phyloP scores from a whole-genome alignment of 495 filamentous ascomycete species.

The Talaromyces ruber region DNA sequence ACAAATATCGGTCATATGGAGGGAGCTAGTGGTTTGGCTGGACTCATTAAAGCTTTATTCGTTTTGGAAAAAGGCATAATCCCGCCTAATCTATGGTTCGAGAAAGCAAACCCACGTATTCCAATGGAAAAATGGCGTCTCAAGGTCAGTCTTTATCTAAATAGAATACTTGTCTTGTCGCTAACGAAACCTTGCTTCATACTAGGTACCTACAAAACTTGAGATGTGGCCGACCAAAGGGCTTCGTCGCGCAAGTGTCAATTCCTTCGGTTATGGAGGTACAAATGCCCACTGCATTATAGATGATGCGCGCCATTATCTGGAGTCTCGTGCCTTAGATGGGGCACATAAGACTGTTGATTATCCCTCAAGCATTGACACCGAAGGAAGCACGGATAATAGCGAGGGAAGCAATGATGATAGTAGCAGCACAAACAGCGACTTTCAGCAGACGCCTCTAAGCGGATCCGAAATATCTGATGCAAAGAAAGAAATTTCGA shows the following conservation, averaged over 20 bases:
- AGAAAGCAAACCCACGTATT: conserved; percentile 14
- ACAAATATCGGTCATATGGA: conserved; percentile 30
- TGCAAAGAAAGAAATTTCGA: background rate
- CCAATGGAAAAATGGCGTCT: conserved; percentile 17
- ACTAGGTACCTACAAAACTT: conserved; percentile 3
- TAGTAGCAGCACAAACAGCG: background rate
- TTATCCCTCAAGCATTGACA: background rate
- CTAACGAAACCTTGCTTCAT: background rate
- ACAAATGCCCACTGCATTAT: conserved; percentile 10
- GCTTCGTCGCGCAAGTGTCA: conserved; percentile 12
- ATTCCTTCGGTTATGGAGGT: conserved; percentile 24
- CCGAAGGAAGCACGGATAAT: background rate
- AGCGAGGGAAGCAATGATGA: background rate
- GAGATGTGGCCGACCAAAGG: conserved; percentile 11
- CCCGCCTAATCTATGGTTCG: conserved; percentile 12
- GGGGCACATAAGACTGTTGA: background rate
- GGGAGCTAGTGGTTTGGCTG: conserved; percentile 14
- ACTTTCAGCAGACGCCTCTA: background rate
- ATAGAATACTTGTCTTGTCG: background rate
- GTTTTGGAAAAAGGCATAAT: conserved; percentile 16
- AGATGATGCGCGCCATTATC: background rate
- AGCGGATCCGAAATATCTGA: background rate
- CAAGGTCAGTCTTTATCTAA: background rate
- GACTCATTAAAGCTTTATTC: conserved; percentile 18
- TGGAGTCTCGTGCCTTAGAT: background rate